These are phyloP conservation scores for Carnegiea gigantea DNA, from an alignment of 179 eudicot species.

Conservation along the genomic window DNA sequence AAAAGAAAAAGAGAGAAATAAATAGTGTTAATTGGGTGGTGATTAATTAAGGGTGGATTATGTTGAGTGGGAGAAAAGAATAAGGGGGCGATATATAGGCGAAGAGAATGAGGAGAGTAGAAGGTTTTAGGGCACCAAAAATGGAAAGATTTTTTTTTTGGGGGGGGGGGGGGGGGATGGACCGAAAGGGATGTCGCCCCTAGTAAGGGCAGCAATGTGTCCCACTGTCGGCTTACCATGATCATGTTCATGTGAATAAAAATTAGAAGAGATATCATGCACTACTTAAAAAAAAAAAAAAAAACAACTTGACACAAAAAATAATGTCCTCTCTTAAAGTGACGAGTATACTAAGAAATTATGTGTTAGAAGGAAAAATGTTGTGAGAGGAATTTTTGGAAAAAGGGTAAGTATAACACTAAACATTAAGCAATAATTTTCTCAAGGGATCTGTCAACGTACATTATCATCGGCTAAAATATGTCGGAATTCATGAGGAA, in stretches of 20 bases:
- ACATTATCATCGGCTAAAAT: no score
- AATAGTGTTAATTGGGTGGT: not conserved
- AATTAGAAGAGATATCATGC: not conserved
- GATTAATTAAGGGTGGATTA: not conserved
- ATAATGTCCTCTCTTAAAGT: not conserved
- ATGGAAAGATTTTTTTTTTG: not conserved
- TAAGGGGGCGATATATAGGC: not conserved
- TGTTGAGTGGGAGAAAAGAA: not conserved
- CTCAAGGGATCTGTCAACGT: no score
- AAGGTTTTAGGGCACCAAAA: not conserved
- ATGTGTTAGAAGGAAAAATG: no score
- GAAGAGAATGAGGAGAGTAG: not conserved
- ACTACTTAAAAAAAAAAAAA: no score
- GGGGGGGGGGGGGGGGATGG: not conserved
- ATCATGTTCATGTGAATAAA: not conserved
- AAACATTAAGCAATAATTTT: no score
- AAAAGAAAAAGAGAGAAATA: not conserved
- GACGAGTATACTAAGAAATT: not conserved
- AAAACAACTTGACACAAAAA: not conserved
- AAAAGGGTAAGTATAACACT: no score
- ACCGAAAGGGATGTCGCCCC: not conserved
- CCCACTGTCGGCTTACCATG: constrained; percentile 1
- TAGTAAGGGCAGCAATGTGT: not conserved
- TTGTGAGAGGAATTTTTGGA: no score
- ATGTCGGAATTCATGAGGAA: no score